These are phyloP conservation scores for Karstenula rhodostoma DNA, from an alignment of 2,329 filamentous ascomycete genomes.

Conservation along the genomic window DNA sequence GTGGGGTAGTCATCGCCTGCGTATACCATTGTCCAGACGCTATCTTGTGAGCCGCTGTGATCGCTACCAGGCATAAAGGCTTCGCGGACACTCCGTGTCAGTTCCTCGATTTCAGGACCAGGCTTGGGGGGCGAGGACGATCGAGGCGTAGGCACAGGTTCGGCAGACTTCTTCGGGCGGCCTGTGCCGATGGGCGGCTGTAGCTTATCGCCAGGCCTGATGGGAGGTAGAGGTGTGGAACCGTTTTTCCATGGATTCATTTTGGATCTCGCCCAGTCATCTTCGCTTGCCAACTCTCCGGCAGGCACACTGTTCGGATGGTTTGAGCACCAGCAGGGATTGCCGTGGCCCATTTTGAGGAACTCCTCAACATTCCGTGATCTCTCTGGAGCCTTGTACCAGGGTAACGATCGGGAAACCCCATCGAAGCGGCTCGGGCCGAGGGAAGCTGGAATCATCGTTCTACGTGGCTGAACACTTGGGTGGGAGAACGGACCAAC, in stretches of 20 bases:
- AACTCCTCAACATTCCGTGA: slow-evolving; percentile 22
- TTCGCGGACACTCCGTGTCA: background rate
- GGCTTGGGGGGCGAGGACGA: background rate
- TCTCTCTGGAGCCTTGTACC: background rate
- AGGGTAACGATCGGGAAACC: background rate
- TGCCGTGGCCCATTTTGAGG: slow-evolving; percentile 31
- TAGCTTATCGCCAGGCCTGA: too few relatives aligned
- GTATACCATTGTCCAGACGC: slow-evolving; percentile 16
- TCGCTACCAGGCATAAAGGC: background rate
- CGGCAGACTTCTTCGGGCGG: too few relatives aligned
- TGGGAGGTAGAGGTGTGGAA: too few relatives aligned
- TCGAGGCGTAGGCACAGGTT: background rate
- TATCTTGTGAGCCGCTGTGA: background rate
- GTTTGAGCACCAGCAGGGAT: slow-evolving; percentile 33
- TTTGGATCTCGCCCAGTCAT: background rate
- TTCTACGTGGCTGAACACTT: slow-evolving; percentile 6
- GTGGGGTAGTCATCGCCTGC: background rate
- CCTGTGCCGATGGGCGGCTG: background rate
- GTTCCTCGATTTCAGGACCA: background rate
- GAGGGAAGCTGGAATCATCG: background rate
- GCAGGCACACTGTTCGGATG: background rate
- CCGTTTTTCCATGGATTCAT: too few relatives aligned
- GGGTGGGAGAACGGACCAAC: slow-evolving; percentile 17
- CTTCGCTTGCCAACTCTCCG: background rate
- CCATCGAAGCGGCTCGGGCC: background rate